Base-by-base conservation (phyloP, 768 basidiomycete genomes). In the Postia placenta region DNA sequence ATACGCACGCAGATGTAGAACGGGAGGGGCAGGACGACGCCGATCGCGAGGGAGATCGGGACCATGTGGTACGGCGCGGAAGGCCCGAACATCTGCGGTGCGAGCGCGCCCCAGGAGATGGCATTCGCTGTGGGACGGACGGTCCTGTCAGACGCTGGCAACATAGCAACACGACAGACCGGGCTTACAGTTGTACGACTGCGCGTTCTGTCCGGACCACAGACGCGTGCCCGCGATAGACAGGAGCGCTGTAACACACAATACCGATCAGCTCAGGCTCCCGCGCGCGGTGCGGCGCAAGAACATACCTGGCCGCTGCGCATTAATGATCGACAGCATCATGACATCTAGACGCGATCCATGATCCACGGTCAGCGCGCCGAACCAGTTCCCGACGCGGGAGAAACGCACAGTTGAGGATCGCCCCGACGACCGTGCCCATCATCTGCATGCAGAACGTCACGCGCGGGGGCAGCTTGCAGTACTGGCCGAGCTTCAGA, bases 391-490 rank as follows among this genome's bases (percentile, higher is more conserved):
- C n/a, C n/a, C n/a, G 38, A 39, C 30, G 30, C 15, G 15, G 30
- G 15, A 39, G 50, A n/a, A 30, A 12, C 6, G 15, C 4, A 63
- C 61, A 74, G 58, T 74, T 74, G 26, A 76, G 61, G 45, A 78
- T 63, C 56, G 71, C 51, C 46, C 77, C 81, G 27, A 84, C 64
- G 37, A 85, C 62, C 5, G 80, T 76, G 1, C 83, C 81, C 11
- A 39, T 20, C 50, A 64, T 57, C 49, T 64, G 62, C 60, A 64
- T 61, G 33, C 54, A 43, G 62, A 85, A 84, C 2, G 82, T 78
- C 27, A 75, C 55, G 26, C 81, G 78, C 39, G 83, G 83, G 30
- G 82, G 79, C 36, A 85, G 71, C 65, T 84, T 84, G 20, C 74
- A 72, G 56, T 74, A 69, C 59, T 73, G 72, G 27, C 67, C 70